Evolutionary conservation across 2,329 filamentous ascomycete species (phyloP), one percentile per base, ranked within the genome.

Genomic region (Colletotrichum caudatum): DNA sequence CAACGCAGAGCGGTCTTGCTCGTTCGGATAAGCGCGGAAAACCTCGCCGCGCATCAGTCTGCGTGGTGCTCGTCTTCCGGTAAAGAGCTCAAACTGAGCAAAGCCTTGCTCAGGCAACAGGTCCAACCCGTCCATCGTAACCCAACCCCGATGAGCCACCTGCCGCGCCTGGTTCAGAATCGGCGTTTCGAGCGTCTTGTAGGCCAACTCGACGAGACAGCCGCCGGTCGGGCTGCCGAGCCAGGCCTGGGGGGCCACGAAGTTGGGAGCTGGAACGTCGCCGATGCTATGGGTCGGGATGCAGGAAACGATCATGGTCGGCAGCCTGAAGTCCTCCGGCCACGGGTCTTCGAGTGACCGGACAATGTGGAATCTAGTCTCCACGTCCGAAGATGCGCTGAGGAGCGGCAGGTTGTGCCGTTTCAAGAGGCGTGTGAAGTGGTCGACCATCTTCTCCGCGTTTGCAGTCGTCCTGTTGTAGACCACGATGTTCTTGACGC

Each of bases 1-100:
- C 39, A 81, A 76, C 71, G 83, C 81, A 1, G 80, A 80, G 54
- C 80, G 78, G 18, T 82, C 82, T 54, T 83, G 80, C 39, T 82
- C 82, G 61, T 81, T 81, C 0, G 81, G 81, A 65, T 86, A 86
- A 1, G 84, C 81, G 62, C 79, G 78, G 68, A 87, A 81, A 16
- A 92, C 90, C 75, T 91, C 90, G 53, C 88, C 84, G 72, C 91
- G 87, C 93, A 95, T 95, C 48, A 92, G 80, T 56, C 89, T 83
- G 35, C 92, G 87, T 9, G 91, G 92, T 12, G 91, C 91, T 75
- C 90, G 86, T 62, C 91, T 85, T 0, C 92, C 93, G 0, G 93
- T 94, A 78, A 95, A 94, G 2, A 95, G 81, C 80, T 95, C 93
- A 77, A 95, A 95, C 76, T 95, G 93, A 1, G 93, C 92, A 80